Evolutionary conservation across 192 early-diverging fungal genomes (phyloP), one percentile per base, ranked within the genome.

Genomic region (Kickxella alabastrina): DNA sequence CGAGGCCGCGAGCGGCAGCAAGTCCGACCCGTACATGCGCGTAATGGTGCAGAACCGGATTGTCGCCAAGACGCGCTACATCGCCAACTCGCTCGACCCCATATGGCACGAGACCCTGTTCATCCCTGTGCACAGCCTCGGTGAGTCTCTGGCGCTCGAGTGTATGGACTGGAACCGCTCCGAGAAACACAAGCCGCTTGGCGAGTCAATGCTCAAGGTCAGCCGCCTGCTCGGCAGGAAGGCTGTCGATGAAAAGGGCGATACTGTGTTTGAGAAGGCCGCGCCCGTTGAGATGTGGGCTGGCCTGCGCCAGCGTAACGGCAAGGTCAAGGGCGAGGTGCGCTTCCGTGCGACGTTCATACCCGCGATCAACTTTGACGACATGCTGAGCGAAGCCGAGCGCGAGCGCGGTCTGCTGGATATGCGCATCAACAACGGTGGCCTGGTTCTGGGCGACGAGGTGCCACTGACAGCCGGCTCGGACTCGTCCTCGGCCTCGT

Each of bases 91-190:
- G 15, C 60, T 95, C 47, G 83, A 92, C 45, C 96, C 96, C 1
- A 81, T 84, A 24, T 99, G 94, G 93, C 86, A 94, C 67, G 92
- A 94, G 75, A 83, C 83, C 21, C 81, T 89, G 27, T 93, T 91
- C 55, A 79, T 90, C 12, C 85, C 91, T n/a, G 79, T 87, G 43
- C 91, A 87, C 55, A 83, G 87, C 6, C 64, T 84, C 18, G 77
- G 77, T 49, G 89, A 98, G 53, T 55, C 75, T 18, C 57, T 99
- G 29, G 71, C 78, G 10, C 73, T 96, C 18, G 88, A 92, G 44
- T 76, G 88, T 28, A 89, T 85, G 72, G 96, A 98, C 59, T 95
- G 71, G 75, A 94, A 97, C 65, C 84, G 90, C 40, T 64, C 92
- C 3, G 75, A 82, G 42, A 90, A 88, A 62, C 89, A 98, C 57